Percentiles rank a stretch among this genome's conserved stretches.
These are phyloP conservation scores for Saccharomycopsis fibuligera DNA, from an alignment of 805 yeast species.

Conservation along the genomic window DNA sequence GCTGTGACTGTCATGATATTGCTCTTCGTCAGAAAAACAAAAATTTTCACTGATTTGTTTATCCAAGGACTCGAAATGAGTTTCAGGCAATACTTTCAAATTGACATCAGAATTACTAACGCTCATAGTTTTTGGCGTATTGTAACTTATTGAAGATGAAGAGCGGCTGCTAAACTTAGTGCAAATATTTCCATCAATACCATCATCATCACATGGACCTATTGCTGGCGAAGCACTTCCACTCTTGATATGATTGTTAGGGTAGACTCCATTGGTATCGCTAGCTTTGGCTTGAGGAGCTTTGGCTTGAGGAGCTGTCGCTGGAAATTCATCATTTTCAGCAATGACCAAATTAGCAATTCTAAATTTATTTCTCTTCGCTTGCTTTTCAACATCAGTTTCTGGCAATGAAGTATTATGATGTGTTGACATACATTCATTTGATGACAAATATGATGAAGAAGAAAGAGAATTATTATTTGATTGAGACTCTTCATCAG, in stretches of 20 bases:
- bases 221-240: not conserved
- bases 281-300: not conserved
- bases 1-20: no score
- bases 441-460: not conserved
- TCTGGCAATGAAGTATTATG: no score
- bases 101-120: constrained; percentile 16
- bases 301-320: not conserved
- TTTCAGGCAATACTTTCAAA: constrained; percentile 13
- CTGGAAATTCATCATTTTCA: not conserved
- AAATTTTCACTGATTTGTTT: not conserved
- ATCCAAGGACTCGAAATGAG: constrained; percentile 2
- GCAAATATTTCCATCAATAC: not conserved
- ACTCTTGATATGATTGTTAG: not conserved
- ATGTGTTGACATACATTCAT: not conserved
- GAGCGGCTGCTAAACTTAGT: constrained; percentile 3
- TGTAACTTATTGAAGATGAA: not conserved
- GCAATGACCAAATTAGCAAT: no score
- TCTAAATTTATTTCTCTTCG: no score
- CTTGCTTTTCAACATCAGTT: no score
- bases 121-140: constrained; percentile 14
- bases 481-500: not conserved
- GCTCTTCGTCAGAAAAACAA: not conserved
- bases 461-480: constrained; percentile 1
- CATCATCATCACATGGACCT: constrained; percentile 5
- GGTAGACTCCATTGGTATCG: not conserved